Conservation (phyloP, 257 asterid species). For the Anisodus tanguticus region DNA sequence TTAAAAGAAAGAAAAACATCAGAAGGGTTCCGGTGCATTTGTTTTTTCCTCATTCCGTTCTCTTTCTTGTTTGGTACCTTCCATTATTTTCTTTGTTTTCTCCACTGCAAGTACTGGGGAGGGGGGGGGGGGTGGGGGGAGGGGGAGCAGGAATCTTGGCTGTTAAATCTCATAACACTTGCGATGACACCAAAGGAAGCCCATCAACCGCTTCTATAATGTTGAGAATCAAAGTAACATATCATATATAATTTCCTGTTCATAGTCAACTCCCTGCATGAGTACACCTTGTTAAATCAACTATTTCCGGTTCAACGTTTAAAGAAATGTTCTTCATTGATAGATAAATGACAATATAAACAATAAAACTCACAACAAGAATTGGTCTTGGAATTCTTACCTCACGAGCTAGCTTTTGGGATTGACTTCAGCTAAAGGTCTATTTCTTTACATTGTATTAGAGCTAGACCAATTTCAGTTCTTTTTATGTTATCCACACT, state of each 20-base stretch:
- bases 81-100: not conserved
- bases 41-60: not conserved
- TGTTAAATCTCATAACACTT: not conserved
- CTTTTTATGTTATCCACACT: not conserved
- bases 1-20: not conserved
- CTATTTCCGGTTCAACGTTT: not conserved
- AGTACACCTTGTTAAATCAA: not conserved
- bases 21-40: not conserved
- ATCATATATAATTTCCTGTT: not conserved
- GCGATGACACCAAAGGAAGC: not conserved
- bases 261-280: not conserved
- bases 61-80: not conserved
- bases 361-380: too few species aligned
- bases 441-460: not conserved
- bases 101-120: not conserved
- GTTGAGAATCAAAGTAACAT: not conserved
- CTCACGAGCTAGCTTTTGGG: too few species aligned
- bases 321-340: too few species aligned
- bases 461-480: not conserved
- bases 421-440: too few species aligned
- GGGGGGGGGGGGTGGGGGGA: not conserved
- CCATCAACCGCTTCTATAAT: not conserved
- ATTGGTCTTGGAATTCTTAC: too few species aligned
- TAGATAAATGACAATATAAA: too few species aligned
- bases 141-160: not conserved